Percentiles rank a stretch among this genome's conserved stretches.
Evolutionary conservation across 768 basidiomycete genomes (phyloP).

Genomic region (Boletus sensibilis): DNA sequence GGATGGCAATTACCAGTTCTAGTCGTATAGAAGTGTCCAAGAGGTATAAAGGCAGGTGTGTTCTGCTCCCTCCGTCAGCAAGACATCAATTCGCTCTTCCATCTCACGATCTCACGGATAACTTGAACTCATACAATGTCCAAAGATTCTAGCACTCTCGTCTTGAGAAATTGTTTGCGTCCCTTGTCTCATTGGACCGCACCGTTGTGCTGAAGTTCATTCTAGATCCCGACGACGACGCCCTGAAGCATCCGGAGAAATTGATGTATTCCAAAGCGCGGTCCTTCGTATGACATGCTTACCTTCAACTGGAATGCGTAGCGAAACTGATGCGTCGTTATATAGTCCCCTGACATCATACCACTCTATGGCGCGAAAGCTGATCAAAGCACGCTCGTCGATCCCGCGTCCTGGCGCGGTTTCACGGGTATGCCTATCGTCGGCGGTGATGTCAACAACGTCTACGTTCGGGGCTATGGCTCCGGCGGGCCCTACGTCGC

Average conservation of each 20-base stretch:
- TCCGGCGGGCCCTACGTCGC: background rate
- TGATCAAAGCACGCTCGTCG: background rate
- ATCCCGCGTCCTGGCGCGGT: background rate
- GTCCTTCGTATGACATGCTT: background rate
- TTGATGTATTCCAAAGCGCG: background rate
- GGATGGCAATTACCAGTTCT: background rate
- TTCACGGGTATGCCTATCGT: conserved; percentile 7
- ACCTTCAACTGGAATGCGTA: background rate
- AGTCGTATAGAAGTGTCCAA: background rate
- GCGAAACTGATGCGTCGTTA: background rate
- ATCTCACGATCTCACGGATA: background rate
- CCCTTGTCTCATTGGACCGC: background rate
- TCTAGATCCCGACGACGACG: conserved; percentile 6
- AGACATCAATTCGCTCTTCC: background rate
- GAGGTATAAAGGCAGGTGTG: conserved; percentile 3
- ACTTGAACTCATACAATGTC: background rate
- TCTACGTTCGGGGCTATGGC: conserved; percentile 6
- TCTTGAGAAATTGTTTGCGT: conserved; percentile 8
- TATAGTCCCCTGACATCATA: conserved; percentile 5
- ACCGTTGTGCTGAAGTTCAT: background rate
- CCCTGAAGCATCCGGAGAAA: background rate
- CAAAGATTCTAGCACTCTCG: background rate
- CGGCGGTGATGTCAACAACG: conserved; percentile 2
- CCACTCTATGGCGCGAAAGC: background rate
- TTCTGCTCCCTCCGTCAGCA: background rate